Evolutionary conservation across 257 asterid species (phyloP).

Genomic region (Solanum rostratum): DNA sequence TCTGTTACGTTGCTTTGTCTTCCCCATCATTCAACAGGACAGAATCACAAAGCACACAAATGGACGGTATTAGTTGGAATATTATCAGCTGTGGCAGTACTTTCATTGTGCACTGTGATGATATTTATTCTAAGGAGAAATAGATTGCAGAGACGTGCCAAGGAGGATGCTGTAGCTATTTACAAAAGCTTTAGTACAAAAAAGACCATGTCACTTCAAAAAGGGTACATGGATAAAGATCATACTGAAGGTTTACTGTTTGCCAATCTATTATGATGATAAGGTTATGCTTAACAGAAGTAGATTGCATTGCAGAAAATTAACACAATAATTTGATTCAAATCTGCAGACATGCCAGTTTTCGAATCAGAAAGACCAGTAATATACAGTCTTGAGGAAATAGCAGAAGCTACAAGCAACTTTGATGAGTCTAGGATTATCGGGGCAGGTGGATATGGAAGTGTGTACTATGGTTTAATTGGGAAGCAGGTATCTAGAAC

Average conservation of each 20-base stretch:
- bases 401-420: slow-evolving; percentile 55
- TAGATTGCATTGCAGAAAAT: not conserved
- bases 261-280: not conserved
- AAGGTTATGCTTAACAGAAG: not conserved
- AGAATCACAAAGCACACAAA: slow-evolving; percentile 14
- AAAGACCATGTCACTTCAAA: slow-evolving; percentile 30
- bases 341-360: slow-evolving; percentile 34
- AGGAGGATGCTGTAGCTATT: slow-evolving; percentile 27
- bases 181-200: slow-evolving; percentile 26
- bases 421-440: slow-evolving; percentile 60
- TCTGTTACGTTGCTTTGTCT: not conserved
- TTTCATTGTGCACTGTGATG: slow-evolving; percentile 39
- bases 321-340: not conserved
- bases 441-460: slow-evolving; percentile 83
- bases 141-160: slow-evolving; percentile 4
- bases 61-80: slow-evolving; percentile 39
- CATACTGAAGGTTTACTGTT: slow-evolving; percentile 35
- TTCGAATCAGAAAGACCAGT: slow-evolving; percentile 64
- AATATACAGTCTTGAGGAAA: slow-evolving; percentile 51
- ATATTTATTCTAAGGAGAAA: slow-evolving; percentile 33
- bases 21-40: not conserved
- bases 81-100: slow-evolving; percentile 38
- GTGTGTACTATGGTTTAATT: slow-evolving; percentile 51
- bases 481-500: slow-evolving; percentile 43
- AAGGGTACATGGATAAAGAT: slow-evolving; percentile 19